Base-by-base conservation (phyloP, 2,329 filamentous ascomycete genomes). In the Neopestalotiopsis sp. region DNA sequence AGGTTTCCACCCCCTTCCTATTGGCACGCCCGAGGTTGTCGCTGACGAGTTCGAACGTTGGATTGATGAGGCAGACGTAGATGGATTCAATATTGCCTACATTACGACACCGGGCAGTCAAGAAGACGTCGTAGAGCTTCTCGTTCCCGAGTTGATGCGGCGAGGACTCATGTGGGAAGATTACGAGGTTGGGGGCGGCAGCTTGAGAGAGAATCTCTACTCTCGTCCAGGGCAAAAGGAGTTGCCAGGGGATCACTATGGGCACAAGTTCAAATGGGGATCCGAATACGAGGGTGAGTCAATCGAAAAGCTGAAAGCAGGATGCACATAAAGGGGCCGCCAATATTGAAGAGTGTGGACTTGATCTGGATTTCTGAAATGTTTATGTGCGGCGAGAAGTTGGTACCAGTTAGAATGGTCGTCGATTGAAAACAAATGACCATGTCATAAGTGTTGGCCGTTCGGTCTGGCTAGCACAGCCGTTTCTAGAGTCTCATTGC, bases 131-230 rank as follows among this genome's bases (percentile, higher is more conserved):
- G 64, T 69, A 13, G 65, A 69, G n/a, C 38, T 40, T 9, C 65
- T 69, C n/a, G 75, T 80, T 67, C 76, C 73, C 1, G 73, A 73
- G 45, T 68, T 75, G 9, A 59, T 65, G 49, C 65, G 63, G 49
- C 70, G 73, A 28, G 73, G 73, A 4, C 66, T 71, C 58, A 66
- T 73, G 53, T 71, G 72, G 67, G 28, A 69, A 13, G 70, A 73
- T 30, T 74, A 74, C 34, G 65, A 68, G 4, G 72, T 73, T 17
- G 70, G 68, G 1, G 72, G 73, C n/a, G 73, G 73, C 9, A 69
- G 69, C 10, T 53, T 67, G 17, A 65, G 71, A 28, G 71, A 73
- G 65, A 73, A 73, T 32, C 63, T 73, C 10, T 70, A 68, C 32
- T 24, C 38, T 12, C 30, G 28, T 12, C 45, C 61, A 20, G 67